Conservation (phyloP, 768 basidiomycete species). For the Calvatia gigantea region DNA sequence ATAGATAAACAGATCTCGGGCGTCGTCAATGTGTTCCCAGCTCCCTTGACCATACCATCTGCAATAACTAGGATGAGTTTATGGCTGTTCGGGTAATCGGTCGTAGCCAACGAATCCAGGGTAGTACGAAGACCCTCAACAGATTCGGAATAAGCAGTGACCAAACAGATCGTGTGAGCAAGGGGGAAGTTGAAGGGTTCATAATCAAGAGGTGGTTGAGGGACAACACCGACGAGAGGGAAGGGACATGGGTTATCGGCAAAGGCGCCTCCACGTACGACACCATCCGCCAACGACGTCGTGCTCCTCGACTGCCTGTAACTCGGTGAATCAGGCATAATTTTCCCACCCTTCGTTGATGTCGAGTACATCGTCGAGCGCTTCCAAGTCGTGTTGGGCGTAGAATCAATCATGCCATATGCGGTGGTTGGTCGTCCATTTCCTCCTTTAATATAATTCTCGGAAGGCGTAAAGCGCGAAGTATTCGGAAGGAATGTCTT, state of each 20-base stretch:
- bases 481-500: constrained; percentile 63
- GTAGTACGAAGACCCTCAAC: constrained; percentile 95
- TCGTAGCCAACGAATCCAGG: constrained; percentile 96
- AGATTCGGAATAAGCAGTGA: constrained; percentile 98
- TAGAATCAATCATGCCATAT: constrained; percentile 64
- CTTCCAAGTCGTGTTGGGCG: constrained; percentile 50
- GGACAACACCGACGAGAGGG: constrained; percentile 86
- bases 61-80: constrained; percentile 94
- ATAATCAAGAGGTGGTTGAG: constrained; percentile 86
- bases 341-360: constrained; percentile 44
- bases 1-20: constrained; percentile 92
- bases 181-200: constrained; percentile 97
- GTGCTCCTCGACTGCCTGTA: constrained; percentile 79
- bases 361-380: constrained; percentile 51
- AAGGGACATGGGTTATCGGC: constrained; percentile 82
- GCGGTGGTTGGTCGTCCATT: constrained; percentile 56
- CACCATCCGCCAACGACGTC: constrained; percentile 64
- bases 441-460: constrained; percentile 49
- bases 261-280: constrained; percentile 43
- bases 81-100: constrained; percentile 98
- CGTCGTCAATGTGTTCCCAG: constrained; percentile 83
- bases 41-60: constrained; percentile 98
- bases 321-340: constrained; percentile 65
- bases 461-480: constrained; percentile 75
- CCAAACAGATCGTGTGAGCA: constrained; percentile 90